Evolutionary conservation across 2,329 filamentous ascomycete genomes (phyloP).

Genomic region (Incumbomyces delicatus): DNA sequence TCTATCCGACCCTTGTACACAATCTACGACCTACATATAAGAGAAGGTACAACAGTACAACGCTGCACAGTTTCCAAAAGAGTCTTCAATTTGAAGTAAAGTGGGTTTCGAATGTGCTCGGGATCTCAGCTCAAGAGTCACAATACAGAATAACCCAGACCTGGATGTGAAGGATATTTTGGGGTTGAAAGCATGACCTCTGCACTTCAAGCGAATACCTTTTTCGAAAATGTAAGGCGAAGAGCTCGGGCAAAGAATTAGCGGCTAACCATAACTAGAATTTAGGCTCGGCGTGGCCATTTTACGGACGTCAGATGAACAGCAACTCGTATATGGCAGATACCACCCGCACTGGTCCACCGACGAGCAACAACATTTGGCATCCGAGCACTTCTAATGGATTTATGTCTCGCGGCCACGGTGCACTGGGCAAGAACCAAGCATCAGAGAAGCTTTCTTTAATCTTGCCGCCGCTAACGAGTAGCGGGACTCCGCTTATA

Average conservation of each 20-base stretch:
- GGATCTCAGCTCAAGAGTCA: not conserved
- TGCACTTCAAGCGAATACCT: not conserved
- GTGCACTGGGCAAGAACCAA: too few species aligned
- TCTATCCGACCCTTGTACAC: not conserved
- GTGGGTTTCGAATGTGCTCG: too few species aligned
- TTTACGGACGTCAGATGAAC: not conserved
- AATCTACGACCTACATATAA: conserved; percentile 1
- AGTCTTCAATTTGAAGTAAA: not conserved
- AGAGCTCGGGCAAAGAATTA: not conserved
- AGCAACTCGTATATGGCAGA: not conserved
- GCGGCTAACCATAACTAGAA: not conserved
- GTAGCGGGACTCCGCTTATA: not conserved
- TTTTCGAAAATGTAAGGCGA: conserved; percentile 3
- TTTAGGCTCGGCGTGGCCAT: not conserved
- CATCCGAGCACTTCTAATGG: not conserved
- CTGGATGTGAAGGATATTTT: not conserved
- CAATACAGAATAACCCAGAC: not conserved
- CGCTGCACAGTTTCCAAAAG: not conserved
- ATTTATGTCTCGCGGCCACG: too few species aligned
- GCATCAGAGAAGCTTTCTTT: not conserved
- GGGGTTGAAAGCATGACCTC: conserved; percentile 2
- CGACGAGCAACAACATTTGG: conserved; percentile 4
- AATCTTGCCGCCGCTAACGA: not conserved
- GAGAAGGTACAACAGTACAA: not conserved
- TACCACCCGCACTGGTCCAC: not conserved